These are phyloP conservation scores for Candida chilensis DNA, from an alignment of 805 yeast genomes.

Conservation along the genomic window DNA sequence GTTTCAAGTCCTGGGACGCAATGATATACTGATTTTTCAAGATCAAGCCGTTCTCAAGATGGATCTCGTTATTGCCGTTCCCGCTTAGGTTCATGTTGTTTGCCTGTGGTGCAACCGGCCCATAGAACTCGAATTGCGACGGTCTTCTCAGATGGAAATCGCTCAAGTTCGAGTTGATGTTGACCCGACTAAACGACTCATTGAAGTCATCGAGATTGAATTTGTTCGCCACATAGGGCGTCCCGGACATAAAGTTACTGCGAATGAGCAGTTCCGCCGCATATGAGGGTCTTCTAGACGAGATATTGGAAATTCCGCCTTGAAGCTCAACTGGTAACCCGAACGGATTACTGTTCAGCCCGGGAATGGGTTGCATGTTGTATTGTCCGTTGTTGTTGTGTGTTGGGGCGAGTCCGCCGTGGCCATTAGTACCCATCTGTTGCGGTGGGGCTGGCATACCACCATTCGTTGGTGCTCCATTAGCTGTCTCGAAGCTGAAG, in stretches of 20 bases:
- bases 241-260: conserved; percentile 4
- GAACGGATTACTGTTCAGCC: conserved; percentile 26
- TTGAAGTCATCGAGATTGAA: conserved; percentile 15
- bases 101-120: conserved; percentile 5
- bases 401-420: too few species aligned
- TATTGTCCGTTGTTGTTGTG: too few species aligned
- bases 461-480: too few species aligned
- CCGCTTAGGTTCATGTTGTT: conserved; percentile 6
- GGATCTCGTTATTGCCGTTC: conserved; percentile 5
- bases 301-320: conserved; percentile 54
- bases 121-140: conserved; percentile 25
- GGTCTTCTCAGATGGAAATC: conserved; percentile 34
- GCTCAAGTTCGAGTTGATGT: conserved; percentile 20
- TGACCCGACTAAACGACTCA: conserved; percentile 17
- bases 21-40: conserved; percentile 46
- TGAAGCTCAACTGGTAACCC: conserved; percentile 50
- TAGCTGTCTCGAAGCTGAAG: too few species aligned
- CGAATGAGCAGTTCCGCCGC: conserved; percentile 58
- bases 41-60: conserved; percentile 53
- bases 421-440: too few species aligned
- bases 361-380: too few species aligned
- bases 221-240: background rate
- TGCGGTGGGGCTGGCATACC: too few species aligned
- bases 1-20: conserved; percentile 49
- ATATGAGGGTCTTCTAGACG: conserved; percentile 65